Conservation (phyloP, 2,329 filamentous ascomycete genomes). For the Sporothrix pseudoabietina region DNA sequence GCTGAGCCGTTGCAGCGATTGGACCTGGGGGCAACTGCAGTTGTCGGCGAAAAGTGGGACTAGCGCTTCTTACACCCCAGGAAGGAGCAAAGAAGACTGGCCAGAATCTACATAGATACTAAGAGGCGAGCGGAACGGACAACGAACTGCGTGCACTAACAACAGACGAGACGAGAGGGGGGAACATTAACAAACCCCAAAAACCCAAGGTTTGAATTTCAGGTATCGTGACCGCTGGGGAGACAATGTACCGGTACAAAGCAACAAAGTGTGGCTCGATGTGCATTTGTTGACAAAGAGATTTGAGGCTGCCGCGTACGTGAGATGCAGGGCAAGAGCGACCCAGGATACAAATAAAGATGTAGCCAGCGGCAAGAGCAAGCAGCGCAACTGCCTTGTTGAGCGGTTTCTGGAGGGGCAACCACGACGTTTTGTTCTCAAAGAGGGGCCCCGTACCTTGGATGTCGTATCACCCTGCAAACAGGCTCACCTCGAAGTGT, state of each 20-base stretch:
- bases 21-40: conserved; percentile 12
- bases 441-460: not conserved
- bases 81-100: not conserved
- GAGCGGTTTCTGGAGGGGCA: conserved; percentile 6
- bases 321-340: not conserved
- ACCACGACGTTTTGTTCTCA: not conserved
- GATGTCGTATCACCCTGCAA: not conserved
- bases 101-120: not conserved
- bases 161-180: not conserved
- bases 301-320: not conserved
- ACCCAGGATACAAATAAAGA: not conserved
- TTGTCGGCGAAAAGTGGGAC: conserved; percentile 1
- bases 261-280: not conserved
- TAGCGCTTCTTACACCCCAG: not conserved
- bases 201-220: not conserved
- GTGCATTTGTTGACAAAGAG: conserved; percentile 5
- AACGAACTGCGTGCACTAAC: conserved; percentile 20
- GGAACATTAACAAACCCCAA: not conserved
- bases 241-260: conserved; percentile 17
- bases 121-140: conserved; percentile 7
- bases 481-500: conserved; percentile 2
- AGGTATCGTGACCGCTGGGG: conserved; percentile 11
- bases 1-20: conserved; percentile 5
- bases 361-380: not conserved
- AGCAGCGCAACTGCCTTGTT: not conserved